These are phyloP conservation scores for Sanghuangporus sanghuang DNA, from an alignment of 1,284 basidiomycete species.

Conservation along the genomic window DNA sequence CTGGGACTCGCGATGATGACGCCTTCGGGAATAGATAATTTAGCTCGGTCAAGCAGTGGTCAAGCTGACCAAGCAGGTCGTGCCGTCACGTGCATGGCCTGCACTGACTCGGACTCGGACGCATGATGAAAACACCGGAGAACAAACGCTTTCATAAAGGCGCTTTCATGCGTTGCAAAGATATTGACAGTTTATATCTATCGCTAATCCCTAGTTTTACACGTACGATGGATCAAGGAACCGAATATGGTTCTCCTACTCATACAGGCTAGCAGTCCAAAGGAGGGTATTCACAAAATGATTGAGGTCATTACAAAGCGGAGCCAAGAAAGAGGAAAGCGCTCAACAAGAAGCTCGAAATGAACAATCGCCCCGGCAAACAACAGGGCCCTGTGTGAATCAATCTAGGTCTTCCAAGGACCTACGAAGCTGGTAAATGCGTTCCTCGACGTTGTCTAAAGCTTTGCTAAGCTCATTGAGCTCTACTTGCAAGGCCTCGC, in stretches of 20 bases:
- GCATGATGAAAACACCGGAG: too few species aligned
- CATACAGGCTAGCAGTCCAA: too few species aligned
- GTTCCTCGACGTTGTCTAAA: conserved; percentile 53
- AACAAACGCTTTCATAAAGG: too few species aligned
- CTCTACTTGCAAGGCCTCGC: conserved; percentile 41
- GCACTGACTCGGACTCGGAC: too few species aligned
- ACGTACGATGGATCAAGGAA: too few species aligned
- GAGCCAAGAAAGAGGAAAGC: background rate
- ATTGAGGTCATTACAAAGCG: background rate
- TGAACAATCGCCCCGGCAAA: background rate
- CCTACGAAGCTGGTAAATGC: conserved; percentile 42
- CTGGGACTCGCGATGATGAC: background rate
- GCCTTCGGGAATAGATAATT: background rate
- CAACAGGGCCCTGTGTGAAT: background rate
- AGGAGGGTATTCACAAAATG: background rate
- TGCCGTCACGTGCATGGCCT: background rate
- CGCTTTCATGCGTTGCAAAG: too few species aligned
- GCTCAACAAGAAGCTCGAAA: background rate
- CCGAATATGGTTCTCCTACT: too few species aligned
- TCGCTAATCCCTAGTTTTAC: too few species aligned
- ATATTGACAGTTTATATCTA: too few species aligned
- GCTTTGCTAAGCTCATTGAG: conserved; percentile 42
- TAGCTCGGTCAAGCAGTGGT: too few species aligned
- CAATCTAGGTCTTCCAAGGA: conserved; percentile 24
- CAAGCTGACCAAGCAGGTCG: background rate